Conservation (phyloP, 2,329 filamentous ascomycete species). For the Alternaria incomplexa region DNA sequence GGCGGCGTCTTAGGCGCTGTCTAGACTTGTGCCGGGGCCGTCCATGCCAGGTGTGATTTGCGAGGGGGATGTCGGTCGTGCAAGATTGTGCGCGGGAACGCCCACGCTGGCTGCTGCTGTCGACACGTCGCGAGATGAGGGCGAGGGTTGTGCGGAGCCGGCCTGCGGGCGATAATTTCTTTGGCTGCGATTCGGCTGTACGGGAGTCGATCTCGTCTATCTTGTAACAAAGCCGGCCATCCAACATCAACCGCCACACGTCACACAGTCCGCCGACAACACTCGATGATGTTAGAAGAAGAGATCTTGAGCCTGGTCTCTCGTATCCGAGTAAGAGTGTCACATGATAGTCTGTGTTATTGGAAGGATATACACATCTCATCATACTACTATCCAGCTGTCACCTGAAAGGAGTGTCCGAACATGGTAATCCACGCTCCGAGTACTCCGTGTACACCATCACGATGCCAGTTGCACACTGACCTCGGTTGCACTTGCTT, state of each 20-base stretch:
- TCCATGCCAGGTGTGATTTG: conserved; percentile 17
- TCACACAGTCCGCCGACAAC: neutral
- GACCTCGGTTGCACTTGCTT: neutral
- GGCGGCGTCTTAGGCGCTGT: conserved; percentile 15
- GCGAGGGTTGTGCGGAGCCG: conserved; percentile 1
- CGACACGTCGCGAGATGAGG: conserved; percentile 2
- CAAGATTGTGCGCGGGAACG: conserved; percentile 1
- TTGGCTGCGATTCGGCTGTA: conserved; percentile 3
- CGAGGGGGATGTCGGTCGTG: conserved; percentile 5
- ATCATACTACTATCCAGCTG: neutral
- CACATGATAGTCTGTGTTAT: neutral
- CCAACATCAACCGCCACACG: neutral
- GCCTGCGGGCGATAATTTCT: conserved; percentile 8
- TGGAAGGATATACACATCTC: neutral
- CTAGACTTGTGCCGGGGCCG: conserved; percentile 11
- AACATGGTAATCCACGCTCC: neutral
- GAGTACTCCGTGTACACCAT: neutral
- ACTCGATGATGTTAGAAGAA: neutral
- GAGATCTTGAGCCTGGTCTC: neutral
- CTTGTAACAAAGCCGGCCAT: neutral
- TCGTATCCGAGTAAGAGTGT: neutral
- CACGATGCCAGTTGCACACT: neutral
- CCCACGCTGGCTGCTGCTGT: conserved; percentile 4
- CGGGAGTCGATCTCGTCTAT: conserved; percentile 11
- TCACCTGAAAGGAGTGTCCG: neutral